phyloP scores from a whole-genome alignment of 805 yeast genomes.

The Zygoascus tannicola region DNA sequence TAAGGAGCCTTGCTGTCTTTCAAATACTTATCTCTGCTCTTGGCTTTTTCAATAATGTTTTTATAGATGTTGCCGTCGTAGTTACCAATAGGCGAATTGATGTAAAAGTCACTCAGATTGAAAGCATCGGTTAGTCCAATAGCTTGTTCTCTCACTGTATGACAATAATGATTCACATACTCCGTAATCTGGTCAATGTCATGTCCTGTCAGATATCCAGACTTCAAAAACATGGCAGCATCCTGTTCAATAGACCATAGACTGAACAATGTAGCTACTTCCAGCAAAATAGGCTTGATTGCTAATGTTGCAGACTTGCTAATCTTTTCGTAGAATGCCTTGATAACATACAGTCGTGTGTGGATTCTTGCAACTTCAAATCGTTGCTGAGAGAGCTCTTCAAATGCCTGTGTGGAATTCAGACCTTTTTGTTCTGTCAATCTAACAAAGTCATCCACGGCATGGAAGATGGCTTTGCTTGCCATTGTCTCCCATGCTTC shows the following conservation, averaged over 20 bases:
- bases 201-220: conserved; percentile 44
- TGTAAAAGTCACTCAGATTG: conserved; percentile 67
- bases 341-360: conserved; percentile 30
- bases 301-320: conserved; percentile 28
- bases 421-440: conserved; percentile 21
- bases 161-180: conserved; percentile 39
- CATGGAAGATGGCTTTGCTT: conserved; percentile 26
- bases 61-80: conserved; percentile 78
- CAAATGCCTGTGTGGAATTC: conserved; percentile 28
- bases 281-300: conserved; percentile 41
- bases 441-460: conserved; percentile 24
- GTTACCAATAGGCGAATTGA: conserved; percentile 75
- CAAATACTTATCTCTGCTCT: conserved; percentile 37
- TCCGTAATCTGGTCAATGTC: conserved; percentile 36
- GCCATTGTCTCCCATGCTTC: conserved; percentile 33
- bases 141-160: conserved; percentile 53
- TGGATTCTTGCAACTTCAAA: conserved; percentile 34
- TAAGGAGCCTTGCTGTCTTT: conserved; percentile 45
- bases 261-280: conserved; percentile 55
- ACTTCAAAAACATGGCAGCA: conserved; percentile 63
- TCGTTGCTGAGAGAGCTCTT: conserved; percentile 32
- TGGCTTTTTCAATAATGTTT: conserved; percentile 26
- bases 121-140: conserved; percentile 79
- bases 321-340: conserved; percentile 31
- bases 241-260: conserved; percentile 58